Evolutionary conservation across 2,329 filamentous ascomycete species (phyloP).

Genomic region (Aspergillus sp.): DNA sequence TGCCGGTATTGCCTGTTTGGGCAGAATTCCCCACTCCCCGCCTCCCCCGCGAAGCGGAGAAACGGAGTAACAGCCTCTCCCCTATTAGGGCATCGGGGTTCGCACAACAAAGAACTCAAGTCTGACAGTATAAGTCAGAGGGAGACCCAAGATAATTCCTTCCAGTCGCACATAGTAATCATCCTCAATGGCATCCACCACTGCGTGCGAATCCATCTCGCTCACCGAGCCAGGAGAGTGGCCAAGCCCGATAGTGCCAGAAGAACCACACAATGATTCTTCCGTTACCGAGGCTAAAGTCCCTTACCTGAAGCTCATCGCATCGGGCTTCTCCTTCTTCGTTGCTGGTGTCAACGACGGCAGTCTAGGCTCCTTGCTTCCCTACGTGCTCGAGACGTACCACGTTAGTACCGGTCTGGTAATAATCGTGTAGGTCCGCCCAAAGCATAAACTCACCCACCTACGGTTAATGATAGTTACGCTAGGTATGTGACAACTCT

Average conservation of each 20-base stretch:
- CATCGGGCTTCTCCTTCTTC: constrained; percentile 64
- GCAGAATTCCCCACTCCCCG: background rate
- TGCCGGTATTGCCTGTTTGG: background rate
- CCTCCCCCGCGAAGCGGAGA: too few species aligned
- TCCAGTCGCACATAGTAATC: too few species aligned
- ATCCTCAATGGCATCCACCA: background rate
- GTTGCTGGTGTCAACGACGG: constrained; percentile 67
- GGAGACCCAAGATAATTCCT: too few species aligned
- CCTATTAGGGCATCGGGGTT: background rate
- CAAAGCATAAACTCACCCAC: background rate
- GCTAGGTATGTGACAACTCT: constrained; percentile 59
- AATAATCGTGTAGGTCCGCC: constrained; percentile 51
- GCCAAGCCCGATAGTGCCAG: background rate
- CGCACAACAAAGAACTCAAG: too few species aligned
- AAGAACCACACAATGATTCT: background rate
- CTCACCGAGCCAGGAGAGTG: background rate
- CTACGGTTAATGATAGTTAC: background rate
- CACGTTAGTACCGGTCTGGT: constrained; percentile 55
- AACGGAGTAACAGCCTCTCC: background rate
- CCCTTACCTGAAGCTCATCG: constrained; percentile 51
- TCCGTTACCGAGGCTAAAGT: background rate
- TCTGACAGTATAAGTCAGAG: too few species aligned
- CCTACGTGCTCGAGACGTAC: constrained; percentile 63
- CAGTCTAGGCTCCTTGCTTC: constrained; percentile 63
- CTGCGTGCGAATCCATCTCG: background rate